Evolutionary conservation across 768 basidiomycete genomes (phyloP).

Genomic region (Leucosporidium scottii): DNA sequence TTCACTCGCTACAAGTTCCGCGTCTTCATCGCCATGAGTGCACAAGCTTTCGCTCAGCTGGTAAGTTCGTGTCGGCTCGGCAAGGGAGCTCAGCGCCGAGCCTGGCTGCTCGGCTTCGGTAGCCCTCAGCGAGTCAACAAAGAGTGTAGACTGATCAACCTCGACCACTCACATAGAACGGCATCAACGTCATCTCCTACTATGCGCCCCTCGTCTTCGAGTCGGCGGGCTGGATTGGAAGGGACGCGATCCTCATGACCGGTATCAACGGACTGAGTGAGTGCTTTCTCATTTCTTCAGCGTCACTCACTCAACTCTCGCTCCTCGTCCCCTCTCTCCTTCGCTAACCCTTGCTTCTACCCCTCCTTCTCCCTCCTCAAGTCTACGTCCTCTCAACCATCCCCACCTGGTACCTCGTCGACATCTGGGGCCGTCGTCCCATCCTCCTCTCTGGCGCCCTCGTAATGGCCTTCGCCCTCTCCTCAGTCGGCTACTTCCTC

Average conservation of each 20-base stretch:
- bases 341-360: background rate
- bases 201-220: conserved; percentile 74
- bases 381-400: conserved; percentile 15
- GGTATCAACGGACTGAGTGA: conserved; percentile 68
- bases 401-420: conserved; percentile 83
- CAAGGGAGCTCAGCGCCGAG: too few relatives aligned
- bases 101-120: too few relatives aligned
- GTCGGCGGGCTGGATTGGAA: conserved; percentile 90
- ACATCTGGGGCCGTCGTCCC: conserved; percentile 77
- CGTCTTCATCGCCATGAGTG: conserved; percentile 87
- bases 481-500: conserved; percentile 86
- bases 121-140: background rate
- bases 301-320: conserved; percentile 55
- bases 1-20: conserved; percentile 81
- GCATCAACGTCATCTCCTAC: conserved; percentile 93
- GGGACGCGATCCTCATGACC: conserved; percentile 90
- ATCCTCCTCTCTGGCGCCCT: conserved; percentile 82
- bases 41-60: conserved; percentile 89
- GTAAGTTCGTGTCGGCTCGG: conserved; percentile 47
- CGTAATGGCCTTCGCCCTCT: conserved; percentile 70
- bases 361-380: background rate
- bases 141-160: background rate
- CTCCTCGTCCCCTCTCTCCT: conserved; percentile 39
- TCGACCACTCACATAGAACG: conserved; percentile 58
- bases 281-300: background rate